Base-by-base conservation (phyloP, 106 monocot genomes). In the Hemerocallis citrina region DNA sequence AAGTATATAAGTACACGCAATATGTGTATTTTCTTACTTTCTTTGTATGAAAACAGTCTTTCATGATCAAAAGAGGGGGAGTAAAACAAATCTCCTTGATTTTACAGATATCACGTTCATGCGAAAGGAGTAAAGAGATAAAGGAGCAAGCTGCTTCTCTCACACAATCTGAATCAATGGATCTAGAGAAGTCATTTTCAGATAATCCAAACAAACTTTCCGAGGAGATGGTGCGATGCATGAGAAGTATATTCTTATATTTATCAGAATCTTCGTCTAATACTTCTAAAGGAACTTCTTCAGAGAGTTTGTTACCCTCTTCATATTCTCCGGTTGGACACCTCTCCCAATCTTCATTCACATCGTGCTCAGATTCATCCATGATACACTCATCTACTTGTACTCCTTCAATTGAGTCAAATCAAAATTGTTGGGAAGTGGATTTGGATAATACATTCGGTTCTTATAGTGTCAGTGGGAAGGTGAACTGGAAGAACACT, bases 221-320 rank as follows among this genome's bases (percentile, higher is more conserved):
- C 20, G 85, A 81, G 71, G 85, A 85, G 47, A 85, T 85, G 85
- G 77, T 85, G 16, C 65, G 71, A 47, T 85, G 74, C 64, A 85
- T 85, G 85, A 85, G 67, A 61, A 68, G 81, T 50, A 81, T 85
- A 59, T 85, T 81, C 64, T 58, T 85, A 17, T 71, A 62, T 45
- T 48, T 85, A 47, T 74, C 85, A 47, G 58, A 77, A 65, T n/a
- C n/a, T n/a, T 77, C 85, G 32, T 67, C 81, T 30, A 32, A 67
- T 15, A 35, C 59, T 21, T 44, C 68, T 42, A 52, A 52, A 29
- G 59, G 58, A 58, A 37, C 25, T 21, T 75, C 81, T 59, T 68
- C 63, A 45, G 66, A 47, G 34, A 62, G 72, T 27, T 55, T 35
- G 21, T 44, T 69, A 31, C 58, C 57, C 65, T 75, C 62, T 27